These are phyloP conservation scores for Inga oerstediana DNA, from an alignment of 306 rosid species.

Conservation along the genomic window DNA sequence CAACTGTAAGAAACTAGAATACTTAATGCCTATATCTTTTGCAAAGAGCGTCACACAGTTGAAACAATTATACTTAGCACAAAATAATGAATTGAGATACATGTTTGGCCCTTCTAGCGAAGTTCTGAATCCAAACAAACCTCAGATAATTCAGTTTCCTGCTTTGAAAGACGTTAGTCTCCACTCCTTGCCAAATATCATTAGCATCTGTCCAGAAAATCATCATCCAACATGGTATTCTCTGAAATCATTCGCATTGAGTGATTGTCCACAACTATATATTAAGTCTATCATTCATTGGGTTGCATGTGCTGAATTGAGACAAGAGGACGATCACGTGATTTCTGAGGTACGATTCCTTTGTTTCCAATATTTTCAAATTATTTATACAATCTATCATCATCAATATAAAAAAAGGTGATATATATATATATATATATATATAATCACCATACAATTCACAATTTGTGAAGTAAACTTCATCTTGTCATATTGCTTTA, in stretches of 20 bases:
- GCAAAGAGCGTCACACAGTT: neutral
- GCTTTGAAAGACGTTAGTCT: neutral
- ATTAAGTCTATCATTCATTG: neutral
- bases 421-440: no score
- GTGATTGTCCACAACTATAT: neutral
- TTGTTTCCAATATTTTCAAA: no score
- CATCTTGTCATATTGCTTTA: no score
- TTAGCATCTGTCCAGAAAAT: neutral
- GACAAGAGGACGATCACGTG: neutral
- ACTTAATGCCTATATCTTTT: neutral
- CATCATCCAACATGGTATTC: neutral
- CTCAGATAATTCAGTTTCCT: neutral
- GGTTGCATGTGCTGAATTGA: neutral
- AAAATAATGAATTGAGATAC: neutral
- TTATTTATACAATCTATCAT: no score
- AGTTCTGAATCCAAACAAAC: neutral
- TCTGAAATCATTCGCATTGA: fast-evolving
- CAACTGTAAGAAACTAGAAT: constrained; percentile 10
- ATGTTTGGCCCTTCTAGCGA: neutral
- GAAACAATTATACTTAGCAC: neutral
- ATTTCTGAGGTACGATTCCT: neutral
- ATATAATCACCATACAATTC: neutral
- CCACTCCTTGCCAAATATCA: neutral
- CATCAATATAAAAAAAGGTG: no score
- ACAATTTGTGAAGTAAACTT: neutral